Percentiles rank a stretch among this genome's conserved stretches.
These are phyloP conservation scores for Sarcocystis neurona DNA, from an alignment of 169 alveolate genomes.

Conservation along the genomic window DNA sequence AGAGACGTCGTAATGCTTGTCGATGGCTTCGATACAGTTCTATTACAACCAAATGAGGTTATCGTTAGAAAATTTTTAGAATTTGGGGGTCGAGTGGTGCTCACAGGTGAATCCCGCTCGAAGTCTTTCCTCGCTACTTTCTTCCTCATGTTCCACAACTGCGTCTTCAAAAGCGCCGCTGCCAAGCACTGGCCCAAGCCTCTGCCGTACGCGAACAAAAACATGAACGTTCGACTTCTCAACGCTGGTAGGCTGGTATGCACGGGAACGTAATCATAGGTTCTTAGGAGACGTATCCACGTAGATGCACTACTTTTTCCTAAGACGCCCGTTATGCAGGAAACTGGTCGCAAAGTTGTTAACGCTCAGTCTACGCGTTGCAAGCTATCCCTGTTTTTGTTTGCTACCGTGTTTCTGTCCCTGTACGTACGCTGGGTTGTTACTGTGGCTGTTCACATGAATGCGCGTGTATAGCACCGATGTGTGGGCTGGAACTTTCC, in stretches of 20 bases:
- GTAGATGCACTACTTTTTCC: too few relatives aligned
- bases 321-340: too few relatives aligned
- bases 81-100: slow-evolving; percentile 38
- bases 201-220: not conserved
- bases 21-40: slow-evolving; percentile 36
- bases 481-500: too few relatives aligned
- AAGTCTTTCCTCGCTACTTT: not conserved
- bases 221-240: slow-evolving; percentile 5
- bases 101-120: slow-evolving; percentile 34
- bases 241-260: slow-evolving; percentile 41
- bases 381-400: too few relatives aligned
- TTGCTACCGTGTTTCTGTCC: too few relatives aligned
- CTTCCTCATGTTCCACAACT: slow-evolving; percentile 27
- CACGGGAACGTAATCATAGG: too few relatives aligned
- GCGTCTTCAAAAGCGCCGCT: not conserved
- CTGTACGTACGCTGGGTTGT: too few relatives aligned
- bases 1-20: slow-evolving; percentile 36
- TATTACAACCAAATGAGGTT: slow-evolving; percentile 34
- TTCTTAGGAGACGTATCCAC: too few relatives aligned
- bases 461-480: too few relatives aligned
- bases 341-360: too few relatives aligned
- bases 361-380: too few relatives aligned
- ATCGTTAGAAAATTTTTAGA: slow-evolving; percentile 19
- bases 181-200: slow-evolving; percentile 39
- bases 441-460: too few relatives aligned